Percentiles rank a stretch among this genome's conserved stretches.
phyloP scores from a whole-genome alignment of 129 eudicot genomes.

The Flaveria robusta region DNA sequence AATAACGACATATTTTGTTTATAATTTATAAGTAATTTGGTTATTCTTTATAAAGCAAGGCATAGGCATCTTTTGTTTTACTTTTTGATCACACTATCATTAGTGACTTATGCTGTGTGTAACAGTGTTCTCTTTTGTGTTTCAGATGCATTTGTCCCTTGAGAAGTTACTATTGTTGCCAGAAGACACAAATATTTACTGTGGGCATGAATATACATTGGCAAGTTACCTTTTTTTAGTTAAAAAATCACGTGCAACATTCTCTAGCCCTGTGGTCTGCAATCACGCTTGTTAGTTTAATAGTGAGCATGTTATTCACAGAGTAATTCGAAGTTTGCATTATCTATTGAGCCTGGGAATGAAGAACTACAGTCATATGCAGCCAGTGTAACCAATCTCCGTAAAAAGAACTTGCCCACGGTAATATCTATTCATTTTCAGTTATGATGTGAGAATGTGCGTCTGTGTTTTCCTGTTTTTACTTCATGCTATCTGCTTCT shows the following conservation, averaged over 20 bases:
- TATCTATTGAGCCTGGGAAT: conserved; percentile 84
- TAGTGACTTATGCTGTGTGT: background rate
- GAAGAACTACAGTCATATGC: conserved; percentile 75
- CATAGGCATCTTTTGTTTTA: background rate
- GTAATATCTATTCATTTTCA: conserved; percentile 45
- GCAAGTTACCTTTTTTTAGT: too few relatives aligned
- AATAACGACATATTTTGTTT: background rate
- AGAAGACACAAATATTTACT: conserved; percentile 79
- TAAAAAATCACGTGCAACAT: conserved; percentile 18
- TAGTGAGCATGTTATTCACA: conserved; percentile 35
- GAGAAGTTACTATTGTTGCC: conserved; percentile 66
- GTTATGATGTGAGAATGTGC: background rate
- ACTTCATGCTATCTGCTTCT: background rate
- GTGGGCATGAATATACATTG: conserved; percentile 94
- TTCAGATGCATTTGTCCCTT: conserved; percentile 75
- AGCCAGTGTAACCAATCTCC: conserved; percentile 59
- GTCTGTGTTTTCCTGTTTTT: conserved; percentile 7
- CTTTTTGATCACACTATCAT: conserved; percentile 13
- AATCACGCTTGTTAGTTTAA: conserved; percentile 18
- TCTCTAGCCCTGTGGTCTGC: conserved; percentile 17
- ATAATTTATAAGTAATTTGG: background rate
- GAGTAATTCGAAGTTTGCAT: conserved; percentile 95
- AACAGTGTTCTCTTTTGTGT: conserved; percentile 18
- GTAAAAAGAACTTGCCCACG: conserved; percentile 84
- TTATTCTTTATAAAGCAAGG: background rate